Percentiles rank a stretch among this genome's conserved stretches.
These are phyloP conservation scores for Infundibulicybe gibba DNA, from an alignment of 768 basidiomycete species.

Conservation along the genomic window DNA sequence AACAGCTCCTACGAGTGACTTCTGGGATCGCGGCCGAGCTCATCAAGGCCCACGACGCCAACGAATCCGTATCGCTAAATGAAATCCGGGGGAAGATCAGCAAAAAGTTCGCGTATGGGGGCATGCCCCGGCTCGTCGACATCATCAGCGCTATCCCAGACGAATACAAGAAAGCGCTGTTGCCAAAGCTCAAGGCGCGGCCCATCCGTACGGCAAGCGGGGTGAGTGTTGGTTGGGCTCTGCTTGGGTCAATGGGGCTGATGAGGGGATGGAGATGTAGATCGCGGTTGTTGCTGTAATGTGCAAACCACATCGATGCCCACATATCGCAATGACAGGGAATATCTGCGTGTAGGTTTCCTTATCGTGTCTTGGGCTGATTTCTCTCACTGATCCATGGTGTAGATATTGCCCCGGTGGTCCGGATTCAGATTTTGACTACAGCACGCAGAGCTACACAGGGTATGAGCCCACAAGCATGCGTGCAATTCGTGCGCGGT, in stretches of 20 bases:
- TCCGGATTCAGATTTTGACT: conserved; percentile 99
- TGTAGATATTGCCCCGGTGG: conserved; percentile 94
- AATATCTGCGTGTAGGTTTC: conserved; percentile 92
- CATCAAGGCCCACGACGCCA: conserved; percentile 81
- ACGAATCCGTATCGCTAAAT: conserved; percentile 80
- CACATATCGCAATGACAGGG: conserved; percentile 99
- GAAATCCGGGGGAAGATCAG: conserved; percentile 82
- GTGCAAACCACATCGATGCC: conserved; percentile 99
- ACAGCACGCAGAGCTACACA: conserved; percentile 95
- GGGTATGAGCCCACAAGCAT: conserved; percentile 98
- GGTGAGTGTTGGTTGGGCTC: conserved; percentile 40
- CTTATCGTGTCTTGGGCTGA: not conserved
- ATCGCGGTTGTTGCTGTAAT: conserved; percentile 99
- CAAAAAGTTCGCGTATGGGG: conserved; percentile 85
- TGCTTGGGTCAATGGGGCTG: not conserved
- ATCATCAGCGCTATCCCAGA: conserved; percentile 98
- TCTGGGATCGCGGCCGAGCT: conserved; percentile 94
- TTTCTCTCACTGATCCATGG: not conserved
- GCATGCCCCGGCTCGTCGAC: conserved; percentile 91
- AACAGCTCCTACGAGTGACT: conserved; percentile 84
- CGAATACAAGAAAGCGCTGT: conserved; percentile 88
- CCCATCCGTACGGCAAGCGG: conserved; percentile 97
- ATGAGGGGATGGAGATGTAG: conserved; percentile 32
- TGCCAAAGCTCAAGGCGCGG: conserved; percentile 88
- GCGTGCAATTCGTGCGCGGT: conserved; percentile 94